A percentile compares a stretch with the other conserved stretches of the same genome.
Evolutionary conservation across 2,329 filamentous ascomycete genomes (phyloP).

Genomic region (Purpureocillium lavendulum): DNA sequence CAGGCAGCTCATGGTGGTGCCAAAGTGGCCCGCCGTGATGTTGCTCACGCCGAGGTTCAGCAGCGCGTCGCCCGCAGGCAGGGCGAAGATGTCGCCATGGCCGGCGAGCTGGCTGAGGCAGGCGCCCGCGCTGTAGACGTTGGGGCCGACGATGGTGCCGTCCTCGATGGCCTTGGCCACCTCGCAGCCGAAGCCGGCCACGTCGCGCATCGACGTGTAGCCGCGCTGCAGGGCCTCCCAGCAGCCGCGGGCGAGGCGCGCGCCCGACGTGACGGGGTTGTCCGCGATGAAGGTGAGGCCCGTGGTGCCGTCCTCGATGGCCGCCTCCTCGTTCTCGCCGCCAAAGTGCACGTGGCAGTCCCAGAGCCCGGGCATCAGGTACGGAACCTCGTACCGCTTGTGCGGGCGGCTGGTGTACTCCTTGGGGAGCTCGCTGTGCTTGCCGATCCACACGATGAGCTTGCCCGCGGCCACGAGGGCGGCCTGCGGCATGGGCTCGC

Average conservation of each 20-base stretch:
- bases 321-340: slow-evolving; percentile 18
- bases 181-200: slow-evolving; percentile 36
- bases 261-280: slow-evolving; percentile 23
- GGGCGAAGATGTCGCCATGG: slow-evolving; percentile 30
- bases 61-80: slow-evolving; percentile 26
- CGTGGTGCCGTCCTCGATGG: slow-evolving; percentile 11
- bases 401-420: slow-evolving; percentile 20
- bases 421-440: slow-evolving; percentile 16
- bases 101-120: slow-evolving; percentile 38
- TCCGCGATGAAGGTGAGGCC: slow-evolving; percentile 14
- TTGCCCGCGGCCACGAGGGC: slow-evolving; percentile 27
- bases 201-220: slow-evolving; percentile 40
- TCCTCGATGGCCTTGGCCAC: slow-evolving; percentile 31
- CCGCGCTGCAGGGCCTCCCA: slow-evolving; percentile 32
- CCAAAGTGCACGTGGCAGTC: slow-evolving; percentile 40
- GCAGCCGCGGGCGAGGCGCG: slow-evolving; percentile 29
- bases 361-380: slow-evolving; percentile 43
- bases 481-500: slow-evolving; percentile 19
- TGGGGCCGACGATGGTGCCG: slow-evolving; percentile 34
- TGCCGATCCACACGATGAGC: slow-evolving; percentile 27
- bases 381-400: slow-evolving; percentile 23
- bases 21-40: slow-evolving; percentile 20
- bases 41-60: slow-evolving; percentile 22
- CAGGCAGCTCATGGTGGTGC: slow-evolving; percentile 15
- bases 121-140: slow-evolving; percentile 37